These are phyloP conservation scores for Polygonum aviculare DNA, from an alignment of 148 eudicot genomes.

Conservation along the genomic window DNA sequence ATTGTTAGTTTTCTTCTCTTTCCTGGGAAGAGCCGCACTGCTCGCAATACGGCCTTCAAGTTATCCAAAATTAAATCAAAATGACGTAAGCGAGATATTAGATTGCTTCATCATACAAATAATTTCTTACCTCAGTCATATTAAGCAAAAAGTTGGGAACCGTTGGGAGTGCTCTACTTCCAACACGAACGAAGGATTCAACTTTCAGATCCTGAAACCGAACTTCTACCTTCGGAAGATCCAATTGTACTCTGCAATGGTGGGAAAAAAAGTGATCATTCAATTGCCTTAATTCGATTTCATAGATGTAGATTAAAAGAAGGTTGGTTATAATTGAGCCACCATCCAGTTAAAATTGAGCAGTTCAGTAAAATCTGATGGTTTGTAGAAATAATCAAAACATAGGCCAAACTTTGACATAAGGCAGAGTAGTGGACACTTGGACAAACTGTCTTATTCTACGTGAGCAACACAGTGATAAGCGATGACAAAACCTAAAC, in stretches of 20 bases:
- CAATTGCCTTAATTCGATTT: background rate
- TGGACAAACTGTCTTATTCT: background rate
- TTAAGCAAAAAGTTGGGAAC: slow-evolving; percentile 80
- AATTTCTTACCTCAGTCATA: slow-evolving; percentile 69
- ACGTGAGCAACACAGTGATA: background rate
- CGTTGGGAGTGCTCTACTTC: slow-evolving; percentile 95
- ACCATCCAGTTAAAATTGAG: background rate
- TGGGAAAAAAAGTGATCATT: slow-evolving; percentile 1
- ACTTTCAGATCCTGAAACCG: slow-evolving; percentile 76
- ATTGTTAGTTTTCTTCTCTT: slow-evolving; percentile 63
- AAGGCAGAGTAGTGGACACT: background rate
- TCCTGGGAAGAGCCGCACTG: slow-evolving; percentile 48
- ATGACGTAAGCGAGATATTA: background rate
- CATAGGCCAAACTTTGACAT: background rate
- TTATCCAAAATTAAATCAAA: slow-evolving; percentile 8
- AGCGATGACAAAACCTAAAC: background rate
- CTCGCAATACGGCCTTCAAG: slow-evolving; percentile 72
- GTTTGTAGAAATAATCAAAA: background rate
- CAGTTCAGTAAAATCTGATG: background rate
- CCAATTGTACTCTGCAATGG: slow-evolving; percentile 67
- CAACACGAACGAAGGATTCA: slow-evolving; percentile 66
- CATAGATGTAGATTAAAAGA: background rate
- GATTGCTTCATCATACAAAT: background rate
- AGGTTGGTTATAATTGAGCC: background rate
- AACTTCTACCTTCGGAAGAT: slow-evolving; percentile 83